Evolutionary conservation across 2,329 filamentous ascomycete species (phyloP).

Genomic region (Fusarium beomiforme): DNA sequence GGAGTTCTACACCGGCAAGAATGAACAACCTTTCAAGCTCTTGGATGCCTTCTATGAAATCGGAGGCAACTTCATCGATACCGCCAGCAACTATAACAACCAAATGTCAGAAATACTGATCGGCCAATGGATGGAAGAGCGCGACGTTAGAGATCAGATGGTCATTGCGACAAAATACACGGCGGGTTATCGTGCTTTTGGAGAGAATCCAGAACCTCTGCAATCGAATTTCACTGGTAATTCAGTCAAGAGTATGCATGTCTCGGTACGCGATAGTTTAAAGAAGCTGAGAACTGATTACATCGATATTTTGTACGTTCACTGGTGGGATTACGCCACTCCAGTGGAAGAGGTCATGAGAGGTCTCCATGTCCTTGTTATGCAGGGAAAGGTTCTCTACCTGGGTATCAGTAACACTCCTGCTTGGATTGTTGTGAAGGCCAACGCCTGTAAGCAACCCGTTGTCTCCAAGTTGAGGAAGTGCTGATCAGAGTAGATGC

Average conservation of each 20-base stretch:
- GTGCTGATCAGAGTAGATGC: slow-evolving; percentile 26
- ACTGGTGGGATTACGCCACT: slow-evolving; percentile 37
- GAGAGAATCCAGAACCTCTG: fast-evolving
- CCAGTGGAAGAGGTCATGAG: slow-evolving; percentile 20
- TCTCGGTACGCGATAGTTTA: slow-evolving; percentile 53
- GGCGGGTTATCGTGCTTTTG: fast-evolving
- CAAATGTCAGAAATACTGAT: not conserved
- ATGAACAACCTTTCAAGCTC: not conserved
- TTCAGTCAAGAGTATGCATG: slow-evolving; percentile 48
- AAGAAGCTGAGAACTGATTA: slow-evolving; percentile 52
- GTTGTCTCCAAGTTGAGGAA: not conserved
- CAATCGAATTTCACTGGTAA: slow-evolving; percentile 52
- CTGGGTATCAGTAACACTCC: slow-evolving; percentile 46
- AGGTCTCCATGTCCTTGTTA: slow-evolving; percentile 5
- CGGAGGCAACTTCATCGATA: not conserved
- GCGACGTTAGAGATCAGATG: not conserved
- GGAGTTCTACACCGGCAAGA: not conserved
- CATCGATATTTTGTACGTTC: slow-evolving; percentile 47
- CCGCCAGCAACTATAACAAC: fast-evolving
- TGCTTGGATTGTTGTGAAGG: slow-evolving; percentile 42
- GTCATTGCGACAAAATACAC: not conserved
- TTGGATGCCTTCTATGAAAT: fast-evolving
- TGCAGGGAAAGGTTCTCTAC: slow-evolving; percentile 41
- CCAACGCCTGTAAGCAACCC: not conserved
- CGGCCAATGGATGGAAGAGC: fast-evolving